Conservation (phyloP, 208 protist genomes). For the Sergeia podlipaevii region DNA sequence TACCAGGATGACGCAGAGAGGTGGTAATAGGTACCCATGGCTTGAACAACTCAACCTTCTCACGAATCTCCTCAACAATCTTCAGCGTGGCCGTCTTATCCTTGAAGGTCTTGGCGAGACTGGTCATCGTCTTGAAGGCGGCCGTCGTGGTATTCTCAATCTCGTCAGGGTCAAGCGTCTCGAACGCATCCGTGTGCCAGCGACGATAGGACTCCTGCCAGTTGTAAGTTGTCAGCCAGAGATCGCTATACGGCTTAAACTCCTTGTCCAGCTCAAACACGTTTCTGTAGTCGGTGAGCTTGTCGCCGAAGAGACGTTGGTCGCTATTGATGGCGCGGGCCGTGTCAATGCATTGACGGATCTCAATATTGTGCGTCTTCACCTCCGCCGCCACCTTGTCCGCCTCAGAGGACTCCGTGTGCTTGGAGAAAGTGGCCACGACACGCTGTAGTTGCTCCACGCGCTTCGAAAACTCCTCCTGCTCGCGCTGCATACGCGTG, state of each 20-base stretch:
- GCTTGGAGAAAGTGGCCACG: slow-evolving; percentile 91
- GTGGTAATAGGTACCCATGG: slow-evolving; percentile 93
- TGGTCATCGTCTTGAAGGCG: slow-evolving; percentile 90
- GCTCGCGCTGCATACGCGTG: slow-evolving; percentile 84
- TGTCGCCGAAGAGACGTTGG: slow-evolving; percentile 94
- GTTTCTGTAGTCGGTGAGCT: slow-evolving; percentile 93
- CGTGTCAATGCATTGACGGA: slow-evolving; percentile 91
- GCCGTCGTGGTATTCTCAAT: slow-evolving; percentile 87
- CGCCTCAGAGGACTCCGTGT: slow-evolving; percentile 89
- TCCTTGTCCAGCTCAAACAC: slow-evolving; percentile 94
- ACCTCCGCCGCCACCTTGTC: slow-evolving; percentile 94
- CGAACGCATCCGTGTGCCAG: slow-evolving; percentile 94
- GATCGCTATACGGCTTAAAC: slow-evolving; percentile 95
- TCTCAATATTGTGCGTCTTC: slow-evolving; percentile 91
- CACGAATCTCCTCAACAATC: slow-evolving; percentile 88
- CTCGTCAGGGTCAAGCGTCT: slow-evolving; percentile 90
- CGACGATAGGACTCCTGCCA: slow-evolving; percentile 93
- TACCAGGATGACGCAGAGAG: slow-evolving; percentile 95
- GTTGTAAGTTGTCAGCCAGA: slow-evolving; percentile 94
- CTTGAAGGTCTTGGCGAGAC: slow-evolving; percentile 91
- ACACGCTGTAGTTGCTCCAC: slow-evolving; percentile 91
- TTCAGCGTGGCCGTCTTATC: slow-evolving; percentile 86
- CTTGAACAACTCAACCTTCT: slow-evolving; percentile 93
- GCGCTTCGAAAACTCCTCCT: slow-evolving; percentile 93
- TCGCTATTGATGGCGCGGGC: slow-evolving; percentile 93